These are phyloP conservation scores for Pseudogymnoascus sp. DNA, from an alignment of 2,329 filamentous ascomycete species.

Conservation along the genomic window DNA sequence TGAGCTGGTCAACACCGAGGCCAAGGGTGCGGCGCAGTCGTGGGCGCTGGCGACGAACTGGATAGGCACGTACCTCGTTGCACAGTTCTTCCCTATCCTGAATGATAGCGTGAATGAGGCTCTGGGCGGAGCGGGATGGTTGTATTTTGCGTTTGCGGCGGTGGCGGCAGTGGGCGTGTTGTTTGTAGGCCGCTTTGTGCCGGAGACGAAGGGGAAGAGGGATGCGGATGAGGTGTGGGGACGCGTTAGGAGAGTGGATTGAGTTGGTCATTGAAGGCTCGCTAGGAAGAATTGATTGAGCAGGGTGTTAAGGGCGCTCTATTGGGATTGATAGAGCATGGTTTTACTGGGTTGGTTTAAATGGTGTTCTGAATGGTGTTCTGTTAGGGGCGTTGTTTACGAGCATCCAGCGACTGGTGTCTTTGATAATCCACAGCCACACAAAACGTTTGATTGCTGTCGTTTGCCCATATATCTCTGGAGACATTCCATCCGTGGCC, in stretches of 20 bases:
- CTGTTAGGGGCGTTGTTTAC: background rate
- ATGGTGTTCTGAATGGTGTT: background rate
- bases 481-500: background rate
- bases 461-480: background rate
- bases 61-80: constrained; percentile 82
- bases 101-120: constrained; percentile 62
- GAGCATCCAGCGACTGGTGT: background rate
- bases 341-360: background rate
- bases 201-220: constrained; percentile 81
- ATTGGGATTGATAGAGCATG: background rate
- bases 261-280: background rate
- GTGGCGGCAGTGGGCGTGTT: constrained; percentile 61
- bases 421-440: background rate
- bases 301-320: background rate
- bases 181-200: constrained; percentile 70
- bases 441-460: background rate
- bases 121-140: constrained; percentile 65
- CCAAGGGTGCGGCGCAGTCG: constrained; percentile 84
- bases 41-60: constrained; percentile 85
- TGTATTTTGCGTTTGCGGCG: constrained; percentile 85
- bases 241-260: constrained; percentile 37
- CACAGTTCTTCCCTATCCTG: constrained; percentile 87
- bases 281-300: background rate
- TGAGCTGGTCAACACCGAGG: constrained; percentile 83
- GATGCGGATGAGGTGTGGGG: constrained; percentile 90